Conservation (phyloP, 192 early-diverging fungal genomes). For the Bifiguratus adelaidae region DNA sequence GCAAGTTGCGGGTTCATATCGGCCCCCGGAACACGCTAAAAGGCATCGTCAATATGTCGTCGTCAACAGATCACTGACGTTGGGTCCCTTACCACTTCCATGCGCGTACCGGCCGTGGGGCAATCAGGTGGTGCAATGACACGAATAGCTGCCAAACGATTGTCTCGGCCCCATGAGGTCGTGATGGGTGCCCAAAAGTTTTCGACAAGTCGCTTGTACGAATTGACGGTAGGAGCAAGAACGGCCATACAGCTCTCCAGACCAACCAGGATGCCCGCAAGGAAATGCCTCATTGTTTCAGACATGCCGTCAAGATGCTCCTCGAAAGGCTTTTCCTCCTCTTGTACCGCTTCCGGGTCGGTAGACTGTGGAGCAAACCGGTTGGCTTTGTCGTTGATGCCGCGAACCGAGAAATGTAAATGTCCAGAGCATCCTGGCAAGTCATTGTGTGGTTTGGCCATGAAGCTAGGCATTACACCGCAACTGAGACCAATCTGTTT, state of each 20-base stretch:
- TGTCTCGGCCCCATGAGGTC: conserved; percentile 71
- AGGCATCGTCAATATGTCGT: background rate
- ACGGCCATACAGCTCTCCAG: conserved; percentile 62
- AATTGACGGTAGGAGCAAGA: conserved; percentile 71
- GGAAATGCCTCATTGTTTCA: conserved; percentile 37
- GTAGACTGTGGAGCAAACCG: conserved; percentile 28
- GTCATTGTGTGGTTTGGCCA: conserved; percentile 69
- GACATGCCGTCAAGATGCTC: conserved; percentile 32
- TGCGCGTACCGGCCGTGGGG: conserved; percentile 47
- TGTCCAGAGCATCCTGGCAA: conserved; percentile 77
- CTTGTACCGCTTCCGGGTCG: conserved; percentile 4
- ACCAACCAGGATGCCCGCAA: conserved; percentile 42
- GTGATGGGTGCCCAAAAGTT: conserved; percentile 81
- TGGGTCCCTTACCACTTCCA: conserved; percentile 63
- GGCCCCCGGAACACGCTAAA: conserved; percentile 61
- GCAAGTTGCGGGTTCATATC: conserved; percentile 76
- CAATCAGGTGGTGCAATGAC: conserved; percentile 65
- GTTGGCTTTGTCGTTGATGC: conserved; percentile 31
- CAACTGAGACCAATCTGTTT: conserved; percentile 62
- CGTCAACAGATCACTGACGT: background rate
- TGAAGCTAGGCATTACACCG: conserved; percentile 69
- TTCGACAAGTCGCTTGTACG: conserved; percentile 74
- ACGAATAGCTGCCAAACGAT: conserved; percentile 58
- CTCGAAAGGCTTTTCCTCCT: conserved; percentile 1
- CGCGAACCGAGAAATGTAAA: conserved; percentile 58